phyloP scores from a whole-genome alignment of 2,329 filamentous ascomycete genomes.

The Cadophora sp. region DNA sequence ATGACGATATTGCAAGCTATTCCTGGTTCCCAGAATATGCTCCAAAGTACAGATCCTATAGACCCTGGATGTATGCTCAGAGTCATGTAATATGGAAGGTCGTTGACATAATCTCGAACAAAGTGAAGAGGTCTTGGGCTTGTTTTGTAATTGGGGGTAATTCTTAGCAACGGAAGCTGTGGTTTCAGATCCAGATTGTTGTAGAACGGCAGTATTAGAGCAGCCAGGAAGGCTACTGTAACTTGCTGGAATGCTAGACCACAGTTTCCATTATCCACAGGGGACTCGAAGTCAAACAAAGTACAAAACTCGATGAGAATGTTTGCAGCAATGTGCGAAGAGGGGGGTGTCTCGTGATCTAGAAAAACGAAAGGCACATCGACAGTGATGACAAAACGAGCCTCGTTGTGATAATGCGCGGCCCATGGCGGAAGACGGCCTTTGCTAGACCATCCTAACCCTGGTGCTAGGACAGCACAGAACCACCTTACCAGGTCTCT shows the following conservation, averaged over 20 bases:
- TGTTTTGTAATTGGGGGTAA: slow-evolving; percentile 9
- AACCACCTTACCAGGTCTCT: background rate
- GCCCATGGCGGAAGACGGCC: background rate
- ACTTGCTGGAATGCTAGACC: slow-evolving; percentile 19
- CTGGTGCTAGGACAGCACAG: background rate
- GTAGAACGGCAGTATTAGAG: slow-evolving; percentile 24
- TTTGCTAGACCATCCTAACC: background rate
- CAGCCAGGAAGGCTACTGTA: slow-evolving; percentile 22
- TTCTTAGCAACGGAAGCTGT: slow-evolving; percentile 21
- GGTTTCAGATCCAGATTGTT: slow-evolving; percentile 21
- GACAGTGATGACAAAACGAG: background rate
- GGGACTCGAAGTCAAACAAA: slow-evolving; percentile 20
- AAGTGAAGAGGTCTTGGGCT: slow-evolving; percentile 9
- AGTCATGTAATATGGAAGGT: slow-evolving; percentile 26
- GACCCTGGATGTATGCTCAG: slow-evolving; percentile 21
- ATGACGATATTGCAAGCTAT: slow-evolving; percentile 24
- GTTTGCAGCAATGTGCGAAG: slow-evolving; percentile 18
- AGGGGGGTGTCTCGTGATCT: slow-evolving; percentile 19
- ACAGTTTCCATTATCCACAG: slow-evolving; percentile 13
- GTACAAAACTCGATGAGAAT: slow-evolving; percentile 21
- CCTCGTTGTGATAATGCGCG: background rate
- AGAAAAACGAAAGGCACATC: slow-evolving; percentile 14
- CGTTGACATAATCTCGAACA: slow-evolving; percentile 24
- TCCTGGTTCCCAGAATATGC: slow-evolving; percentile 16
- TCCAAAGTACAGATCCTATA: slow-evolving; percentile 21